These are phyloP conservation scores for Boletus eberwhitei DNA, from an alignment of 768 basidiomycete genomes.

Conservation along the genomic window DNA sequence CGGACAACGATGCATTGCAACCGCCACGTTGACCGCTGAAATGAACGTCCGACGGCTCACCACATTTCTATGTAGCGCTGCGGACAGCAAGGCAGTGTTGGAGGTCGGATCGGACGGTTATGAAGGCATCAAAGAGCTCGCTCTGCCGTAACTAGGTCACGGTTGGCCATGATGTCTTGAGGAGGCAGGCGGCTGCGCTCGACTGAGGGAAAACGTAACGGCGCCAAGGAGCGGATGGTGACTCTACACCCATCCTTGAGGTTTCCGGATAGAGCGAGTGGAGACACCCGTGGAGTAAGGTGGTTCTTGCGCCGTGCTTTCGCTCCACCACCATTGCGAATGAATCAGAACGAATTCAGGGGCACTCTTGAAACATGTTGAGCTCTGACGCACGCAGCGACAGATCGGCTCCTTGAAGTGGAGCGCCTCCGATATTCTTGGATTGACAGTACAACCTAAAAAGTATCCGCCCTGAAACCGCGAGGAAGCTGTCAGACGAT, in stretches of 20 bases:
- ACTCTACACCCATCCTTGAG: neutral
- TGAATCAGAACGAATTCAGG: neutral
- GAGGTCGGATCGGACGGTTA: slow-evolving; percentile 3
- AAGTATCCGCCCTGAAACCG: slow-evolving; percentile 1
- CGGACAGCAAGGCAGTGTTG: slow-evolving; percentile 15
- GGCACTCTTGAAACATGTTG: neutral
- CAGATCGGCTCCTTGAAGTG: neutral
- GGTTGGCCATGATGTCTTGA: neutral
- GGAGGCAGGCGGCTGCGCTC: neutral
- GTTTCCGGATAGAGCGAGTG: neutral
- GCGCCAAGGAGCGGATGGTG: neutral
- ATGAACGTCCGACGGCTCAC: slow-evolving; percentile 3
- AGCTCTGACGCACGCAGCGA: slow-evolving; percentile 1
- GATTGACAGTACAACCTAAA: neutral
- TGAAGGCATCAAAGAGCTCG: neutral
- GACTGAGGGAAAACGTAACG: slow-evolving; percentile 2
- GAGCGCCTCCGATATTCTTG: neutral
- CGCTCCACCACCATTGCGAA: neutral
- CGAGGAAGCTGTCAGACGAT: neutral
- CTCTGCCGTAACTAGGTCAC: slow-evolving; percentile 3
- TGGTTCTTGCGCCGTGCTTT: neutral
- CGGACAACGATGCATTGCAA: neutral
- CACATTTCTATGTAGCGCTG: slow-evolving; percentile 1
- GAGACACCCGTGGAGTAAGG: neutral
- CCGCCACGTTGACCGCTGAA: slow-evolving; percentile 4